These are phyloP conservation scores for Leucosporidium creatinivorum DNA, from an alignment of 768 basidiomycete species.

Conservation along the genomic window DNA sequence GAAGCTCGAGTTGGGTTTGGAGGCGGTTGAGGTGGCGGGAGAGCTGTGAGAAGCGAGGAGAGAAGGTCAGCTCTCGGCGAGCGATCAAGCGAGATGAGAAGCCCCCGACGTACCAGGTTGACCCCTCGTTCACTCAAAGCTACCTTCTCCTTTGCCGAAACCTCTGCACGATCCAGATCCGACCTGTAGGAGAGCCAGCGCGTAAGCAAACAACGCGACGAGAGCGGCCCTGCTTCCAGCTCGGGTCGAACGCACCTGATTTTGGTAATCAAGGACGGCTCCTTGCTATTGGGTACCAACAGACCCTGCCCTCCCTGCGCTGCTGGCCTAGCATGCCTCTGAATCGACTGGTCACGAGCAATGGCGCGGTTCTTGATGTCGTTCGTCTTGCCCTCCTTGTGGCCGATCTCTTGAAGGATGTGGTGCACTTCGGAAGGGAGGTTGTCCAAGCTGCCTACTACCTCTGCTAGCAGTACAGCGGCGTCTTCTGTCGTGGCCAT, in stretches of 20 bases:
- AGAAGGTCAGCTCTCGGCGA: not conserved
- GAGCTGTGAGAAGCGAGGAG: not conserved
- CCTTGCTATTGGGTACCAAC: conserved; percentile 26
- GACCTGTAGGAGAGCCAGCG: not conserved
- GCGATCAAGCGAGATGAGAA: not conserved
- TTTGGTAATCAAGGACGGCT: conserved; percentile 24
- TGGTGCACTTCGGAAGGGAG: conserved; percentile 32
- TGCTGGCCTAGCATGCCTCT: conserved; percentile 26
- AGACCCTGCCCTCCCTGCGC: conserved; percentile 27
- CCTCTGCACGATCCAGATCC: conserved; percentile 26
- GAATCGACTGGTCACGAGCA: conserved; percentile 27
- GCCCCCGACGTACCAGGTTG: conserved; percentile 13
- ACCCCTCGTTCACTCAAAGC: conserved; percentile 28
- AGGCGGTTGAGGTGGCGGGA: conserved; percentile 31
- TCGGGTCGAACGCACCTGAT: conserved; percentile 18
- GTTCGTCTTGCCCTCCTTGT: conserved; percentile 30
- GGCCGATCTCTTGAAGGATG: conserved; percentile 31
- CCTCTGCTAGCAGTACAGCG: conserved; percentile 31
- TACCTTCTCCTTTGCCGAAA: conserved; percentile 25
- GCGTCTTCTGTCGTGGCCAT: conserved; percentile 22
- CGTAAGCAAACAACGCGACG: not conserved
- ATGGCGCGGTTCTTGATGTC: conserved; percentile 23
- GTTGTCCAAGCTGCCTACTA: conserved; percentile 33
- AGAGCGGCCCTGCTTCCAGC: not conserved
- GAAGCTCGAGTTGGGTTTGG: conserved; percentile 30